A percentile compares a stretch with the other conserved stretches of the same genome.
These are phyloP conservation scores for Salix koriyanagi DNA, from an alignment of 345 rosid species.

Conservation along the genomic window DNA sequence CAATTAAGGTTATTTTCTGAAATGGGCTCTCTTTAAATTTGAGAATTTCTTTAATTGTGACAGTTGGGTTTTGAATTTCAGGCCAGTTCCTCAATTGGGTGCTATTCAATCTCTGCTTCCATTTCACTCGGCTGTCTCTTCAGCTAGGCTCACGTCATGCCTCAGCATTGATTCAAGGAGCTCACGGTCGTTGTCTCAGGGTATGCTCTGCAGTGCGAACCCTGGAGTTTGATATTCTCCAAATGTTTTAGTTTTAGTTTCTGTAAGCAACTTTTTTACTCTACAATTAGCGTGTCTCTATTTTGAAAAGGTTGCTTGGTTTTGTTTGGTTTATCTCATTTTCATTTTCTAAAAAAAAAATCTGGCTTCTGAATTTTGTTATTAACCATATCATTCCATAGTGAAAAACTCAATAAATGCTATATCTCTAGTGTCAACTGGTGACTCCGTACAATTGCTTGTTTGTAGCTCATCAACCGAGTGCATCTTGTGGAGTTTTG, in stretches of 20 bases:
- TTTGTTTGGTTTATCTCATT: not conserved
- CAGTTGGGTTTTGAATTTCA: conserved; percentile 25
- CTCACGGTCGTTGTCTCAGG: conserved; percentile 94
- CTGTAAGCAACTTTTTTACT: conserved; percentile 57
- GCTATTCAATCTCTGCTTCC: conserved; percentile 81
- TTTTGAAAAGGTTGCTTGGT: not conserved
- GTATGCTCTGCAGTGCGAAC: conserved; percentile 93
- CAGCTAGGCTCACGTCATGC: conserved; percentile 86
- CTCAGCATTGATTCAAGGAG: conserved; percentile 70
- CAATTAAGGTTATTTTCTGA: not conserved
- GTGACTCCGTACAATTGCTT: not conserved
- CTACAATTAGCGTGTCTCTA: conserved; percentile 4
- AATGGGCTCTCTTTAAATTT: conserved; percentile 4
- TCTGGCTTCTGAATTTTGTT: not conserved
- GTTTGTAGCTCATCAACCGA: not conserved
- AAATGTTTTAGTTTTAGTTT: conserved; percentile 52
- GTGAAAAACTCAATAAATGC: not conserved
- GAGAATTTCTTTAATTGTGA: not conserved
- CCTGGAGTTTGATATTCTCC: conserved; percentile 88
- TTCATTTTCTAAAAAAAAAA: not conserved
- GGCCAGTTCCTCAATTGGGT: conserved; percentile 63
- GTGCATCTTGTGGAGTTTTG: not conserved
- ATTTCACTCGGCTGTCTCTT: conserved; percentile 67
- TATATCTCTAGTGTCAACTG: not conserved
- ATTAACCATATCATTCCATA: not conserved